Percentiles rank a stretch among this genome's conserved stretches.
phyloP scores from a whole-genome alignment of 352 stramenopile species.

The Globisporangium orthogonon region DNA sequence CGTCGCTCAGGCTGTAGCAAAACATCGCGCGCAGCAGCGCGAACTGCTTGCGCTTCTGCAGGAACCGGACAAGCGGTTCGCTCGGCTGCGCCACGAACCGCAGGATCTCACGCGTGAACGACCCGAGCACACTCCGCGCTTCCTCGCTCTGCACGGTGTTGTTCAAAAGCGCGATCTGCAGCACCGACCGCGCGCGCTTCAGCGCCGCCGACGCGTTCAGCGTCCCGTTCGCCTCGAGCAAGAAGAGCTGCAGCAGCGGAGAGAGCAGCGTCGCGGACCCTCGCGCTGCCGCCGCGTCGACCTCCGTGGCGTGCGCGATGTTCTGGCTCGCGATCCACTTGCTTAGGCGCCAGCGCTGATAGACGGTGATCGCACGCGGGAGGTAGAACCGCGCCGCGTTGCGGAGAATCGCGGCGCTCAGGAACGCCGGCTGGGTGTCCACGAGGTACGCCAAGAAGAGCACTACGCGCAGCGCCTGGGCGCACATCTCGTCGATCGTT shows the following conservation, averaged over 20 bases:
- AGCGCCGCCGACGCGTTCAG: conserved; percentile 40
- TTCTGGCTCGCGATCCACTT: conserved; percentile 55
- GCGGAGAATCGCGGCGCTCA: conserved; percentile 32
- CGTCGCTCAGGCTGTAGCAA: conserved; percentile 50
- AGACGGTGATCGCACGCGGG: conserved; percentile 55
- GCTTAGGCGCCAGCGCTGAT: conserved; percentile 68
- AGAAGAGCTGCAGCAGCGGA: conserved; percentile 55
- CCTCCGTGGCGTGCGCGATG: conserved; percentile 40
- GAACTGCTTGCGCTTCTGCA: conserved; percentile 68
- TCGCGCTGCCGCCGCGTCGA: conserved; percentile 27
- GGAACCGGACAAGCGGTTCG: conserved; percentile 43
- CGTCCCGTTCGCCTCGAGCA: conserved; percentile 46
- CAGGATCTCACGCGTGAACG: conserved; percentile 50
- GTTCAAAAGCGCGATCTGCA: conserved; percentile 28
- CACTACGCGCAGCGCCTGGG: conserved; percentile 52
- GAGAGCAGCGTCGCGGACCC: conserved; percentile 48
- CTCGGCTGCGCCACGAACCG: conserved; percentile 49
- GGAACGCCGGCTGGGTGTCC: conserved; percentile 47
- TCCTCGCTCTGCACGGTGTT: conserved; percentile 46
- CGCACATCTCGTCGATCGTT: conserved; percentile 61
- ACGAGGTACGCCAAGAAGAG: conserved; percentile 59
- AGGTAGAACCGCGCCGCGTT: conserved; percentile 39
- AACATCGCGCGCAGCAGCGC: conserved; percentile 59
- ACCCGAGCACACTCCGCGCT: conserved; percentile 41
- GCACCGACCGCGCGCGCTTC: conserved; percentile 45